phyloP scores from a whole-genome alignment of 2,329 filamentous ascomycete species.

The Pezicula rhizophila region DNA sequence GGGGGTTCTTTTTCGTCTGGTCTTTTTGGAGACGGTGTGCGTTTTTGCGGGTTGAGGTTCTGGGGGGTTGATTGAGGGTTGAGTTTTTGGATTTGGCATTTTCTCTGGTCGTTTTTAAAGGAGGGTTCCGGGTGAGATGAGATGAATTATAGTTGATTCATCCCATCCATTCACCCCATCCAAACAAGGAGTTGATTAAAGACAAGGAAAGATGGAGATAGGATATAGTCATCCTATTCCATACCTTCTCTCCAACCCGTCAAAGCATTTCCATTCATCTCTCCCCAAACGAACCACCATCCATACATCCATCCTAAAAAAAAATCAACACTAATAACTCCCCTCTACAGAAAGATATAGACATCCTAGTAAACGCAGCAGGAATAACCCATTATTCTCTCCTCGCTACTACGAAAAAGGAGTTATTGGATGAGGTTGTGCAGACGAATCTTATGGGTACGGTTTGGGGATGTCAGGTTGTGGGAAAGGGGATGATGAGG shows the following conservation, averaged over 20 bases:
- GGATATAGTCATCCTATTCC: neutral
- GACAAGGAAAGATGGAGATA: neutral
- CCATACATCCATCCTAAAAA: too few relatives aligned
- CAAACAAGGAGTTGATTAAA: neutral
- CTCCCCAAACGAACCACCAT: too few relatives aligned
- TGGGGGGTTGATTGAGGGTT: neutral
- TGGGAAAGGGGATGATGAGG: slow-evolving; percentile 42
- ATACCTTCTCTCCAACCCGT: neutral
- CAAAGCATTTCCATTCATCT: neutral
- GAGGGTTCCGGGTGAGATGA: too few relatives aligned
- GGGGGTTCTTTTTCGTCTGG: neutral
- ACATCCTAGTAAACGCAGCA: slow-evolving; percentile 73
- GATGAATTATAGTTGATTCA: too few relatives aligned
- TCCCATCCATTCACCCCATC: neutral
- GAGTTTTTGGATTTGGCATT: too few relatives aligned
- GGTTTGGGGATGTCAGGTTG: slow-evolving; percentile 52
- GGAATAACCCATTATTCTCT: slow-evolving; percentile 63
- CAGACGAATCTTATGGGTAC: slow-evolving; percentile 66
- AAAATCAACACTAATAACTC: neutral
- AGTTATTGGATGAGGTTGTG: slow-evolving; percentile 51
- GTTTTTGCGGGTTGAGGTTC: too few relatives aligned
- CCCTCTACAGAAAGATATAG: slow-evolving; percentile 25
- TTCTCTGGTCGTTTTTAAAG: too few relatives aligned
- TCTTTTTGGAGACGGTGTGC: neutral
- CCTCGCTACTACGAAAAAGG: slow-evolving; percentile 47